Base-by-base conservation (phyloP, 2,329 filamentous ascomycete species). In the Rhynchosporium secalis region DNA sequence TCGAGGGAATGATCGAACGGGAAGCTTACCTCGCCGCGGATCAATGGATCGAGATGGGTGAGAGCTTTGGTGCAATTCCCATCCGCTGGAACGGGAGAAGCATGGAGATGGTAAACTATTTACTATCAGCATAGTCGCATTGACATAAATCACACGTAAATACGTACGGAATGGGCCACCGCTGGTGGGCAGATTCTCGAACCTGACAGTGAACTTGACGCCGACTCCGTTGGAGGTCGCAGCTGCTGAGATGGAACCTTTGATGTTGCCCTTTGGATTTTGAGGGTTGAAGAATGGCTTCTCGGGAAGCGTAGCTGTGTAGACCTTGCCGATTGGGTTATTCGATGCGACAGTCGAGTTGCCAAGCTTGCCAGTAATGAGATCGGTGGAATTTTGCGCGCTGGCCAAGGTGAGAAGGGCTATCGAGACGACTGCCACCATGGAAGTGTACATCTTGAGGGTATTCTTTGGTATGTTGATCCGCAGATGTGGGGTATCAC, bases 51-150 rank as follows among this genome's bases (percentile, higher is more conserved):
- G 12, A 92, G 81, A 71, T 94, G 90, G 2, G 79, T 84, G 3
- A 84, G 78, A 1, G 90, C 87, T 4, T 75, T 75, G 56, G 83
- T 88, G 79, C 90, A 94, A 81, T 92, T 91, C 67, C 89, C 90
- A 66, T 86, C 77, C 29, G 73, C 74, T 4, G 86, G 83, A 10
- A 92, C 86, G 8, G 86, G 84, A 20, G 78, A 70, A 57, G 81
- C 83, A 75, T 94, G 90, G 67, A 94, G 78, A 74, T 93, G 90
- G 78, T 92, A 93, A 63, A 79, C 88, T 89, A 62, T 15, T 41
- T 10, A 33, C 28, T 36, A 36, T 64, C 56, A 64, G 55, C 31
- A 56, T 60, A 71, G 45, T 43, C 29, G 12, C 3, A 33, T 13
- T 5, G 13, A 36, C 20, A 41, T 26, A 60, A 9, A 63, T 56